Evolutionary conservation across 1,284 basidiomycete genomes (phyloP), one percentile per base, ranked within the genome.

Genomic region (Melanopsichium pennsylvanicum): DNA sequence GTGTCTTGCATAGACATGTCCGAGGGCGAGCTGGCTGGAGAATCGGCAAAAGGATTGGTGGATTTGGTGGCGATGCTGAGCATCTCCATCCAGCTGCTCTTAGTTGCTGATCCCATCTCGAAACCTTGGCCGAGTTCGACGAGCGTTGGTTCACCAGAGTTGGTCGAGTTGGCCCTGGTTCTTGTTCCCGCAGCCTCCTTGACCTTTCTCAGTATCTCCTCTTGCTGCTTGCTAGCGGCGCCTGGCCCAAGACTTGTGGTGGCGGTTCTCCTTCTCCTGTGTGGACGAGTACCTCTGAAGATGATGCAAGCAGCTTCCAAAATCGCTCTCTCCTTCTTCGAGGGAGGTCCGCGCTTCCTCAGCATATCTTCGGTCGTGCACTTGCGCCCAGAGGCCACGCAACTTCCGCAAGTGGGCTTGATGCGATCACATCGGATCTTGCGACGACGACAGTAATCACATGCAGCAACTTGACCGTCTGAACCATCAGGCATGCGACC

Each of bases 291-390:
- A 3, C 66, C 66, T 4, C 66, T 54, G 47, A 69, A 69, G 55
- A 69, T 62, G 47, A 69, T 69, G 22, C 66, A 59, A 7, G 66
- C 66, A 25, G 66, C 66, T 23, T 69, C 66, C 13, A 69, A 50
- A 23, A 69, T 56, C 21, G 66, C 66, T 7, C 59, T 45, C 44
- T 69, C 66, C 52, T 63, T 62, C 45, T 72, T 72, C 35, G 54
- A 59, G 1, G 66, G 70, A 6, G 70, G 70, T 7, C 70, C 70
- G 10, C 70, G 52, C 50, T 72, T 72, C 4, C 70, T 41, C 13
- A 72, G 55, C 55, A 69, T 63, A 31, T 72, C 70, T 22, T 69
- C 60, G 19, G 70, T 72, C n/a, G 61, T 62, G 58, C 70, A 72
- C 38, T 55, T 59, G 8, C 58, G 33, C 5, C 70, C 66, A 1